Evolutionary conservation across 768 basidiomycete genomes (phyloP).

Genomic region (Lentinus brumalis): DNA sequence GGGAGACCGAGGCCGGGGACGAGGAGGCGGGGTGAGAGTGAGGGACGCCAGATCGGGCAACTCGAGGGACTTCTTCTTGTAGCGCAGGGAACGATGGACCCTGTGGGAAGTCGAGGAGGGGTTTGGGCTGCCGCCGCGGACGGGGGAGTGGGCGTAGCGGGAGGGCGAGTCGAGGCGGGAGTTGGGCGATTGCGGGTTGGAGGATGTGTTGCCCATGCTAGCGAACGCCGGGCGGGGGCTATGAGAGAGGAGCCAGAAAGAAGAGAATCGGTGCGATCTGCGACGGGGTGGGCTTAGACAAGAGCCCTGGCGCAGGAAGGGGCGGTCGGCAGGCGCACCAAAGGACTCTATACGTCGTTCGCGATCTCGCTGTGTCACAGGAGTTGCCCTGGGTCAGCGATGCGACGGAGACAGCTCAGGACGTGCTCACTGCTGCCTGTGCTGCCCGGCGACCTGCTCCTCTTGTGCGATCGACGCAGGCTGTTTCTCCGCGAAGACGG

Average conservation of each 20-base stretch:
- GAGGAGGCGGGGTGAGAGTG: conserved; percentile 45
- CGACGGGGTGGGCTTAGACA: conserved; percentile 7
- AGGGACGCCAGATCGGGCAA: conserved; percentile 70
- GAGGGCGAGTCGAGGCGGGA: conserved; percentile 20
- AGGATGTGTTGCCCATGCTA: conserved; percentile 30
- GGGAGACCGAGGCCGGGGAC: conserved; percentile 43
- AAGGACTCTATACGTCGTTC: conserved; percentile 10
- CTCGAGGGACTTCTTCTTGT: conserved; percentile 74
- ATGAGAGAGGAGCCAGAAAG: conserved; percentile 10
- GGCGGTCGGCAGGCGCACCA: background rate
- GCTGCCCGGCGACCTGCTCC: background rate
- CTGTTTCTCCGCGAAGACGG: background rate
- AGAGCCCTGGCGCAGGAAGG: background rate
- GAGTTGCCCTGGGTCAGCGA: conserved; percentile 3
- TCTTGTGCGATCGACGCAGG: conserved; percentile 2
- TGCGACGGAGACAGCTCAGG: background rate
- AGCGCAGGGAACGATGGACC: conserved; percentile 61
- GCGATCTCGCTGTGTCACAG: background rate
- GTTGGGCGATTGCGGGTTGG: conserved; percentile 18
- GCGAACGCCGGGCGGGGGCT: conserved; percentile 13
- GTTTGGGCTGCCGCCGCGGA: conserved; percentile 27
- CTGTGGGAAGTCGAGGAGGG: conserved; percentile 23
- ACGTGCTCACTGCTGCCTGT: conserved; percentile 1
- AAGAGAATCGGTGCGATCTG: conserved; percentile 20
- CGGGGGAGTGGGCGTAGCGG: conserved; percentile 26